A percentile compares a stretch with the other conserved stretches of the same genome.
Evolutionary conservation across 163 green algal genomes (phyloP).

Genomic region (Chlorella variabilis): DNA sequence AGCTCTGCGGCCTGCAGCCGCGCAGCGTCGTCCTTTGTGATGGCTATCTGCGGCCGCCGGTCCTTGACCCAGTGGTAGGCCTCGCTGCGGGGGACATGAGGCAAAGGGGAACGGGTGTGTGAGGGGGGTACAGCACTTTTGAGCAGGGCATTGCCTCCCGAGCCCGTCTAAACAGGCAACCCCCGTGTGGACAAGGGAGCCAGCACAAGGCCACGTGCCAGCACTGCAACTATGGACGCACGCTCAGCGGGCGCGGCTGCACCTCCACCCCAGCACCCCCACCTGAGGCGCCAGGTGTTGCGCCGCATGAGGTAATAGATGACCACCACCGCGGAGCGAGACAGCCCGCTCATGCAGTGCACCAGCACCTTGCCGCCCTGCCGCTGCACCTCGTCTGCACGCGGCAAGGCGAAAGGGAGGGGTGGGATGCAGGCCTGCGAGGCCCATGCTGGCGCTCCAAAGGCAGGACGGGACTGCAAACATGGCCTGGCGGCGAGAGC

Average conservation of each 20-base stretch:
- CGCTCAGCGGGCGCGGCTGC: no score
- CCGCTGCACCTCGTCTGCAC: conserved; percentile 45
- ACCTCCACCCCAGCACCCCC: no score
- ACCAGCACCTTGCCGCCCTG: conserved; percentile 72
- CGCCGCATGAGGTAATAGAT: conserved; percentile 86
- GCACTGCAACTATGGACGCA: no score
- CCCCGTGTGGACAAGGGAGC: no score
- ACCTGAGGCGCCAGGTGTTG: conserved; percentile 67
- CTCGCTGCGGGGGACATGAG: conserved; percentile 50
- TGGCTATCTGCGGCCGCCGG: conserved; percentile 60
- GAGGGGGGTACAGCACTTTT: no score
- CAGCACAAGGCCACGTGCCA: no score
- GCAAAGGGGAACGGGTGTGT: no score
- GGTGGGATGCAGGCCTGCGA: background rate
- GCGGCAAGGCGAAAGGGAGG: no score
- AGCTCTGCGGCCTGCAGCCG: conserved; percentile 28
- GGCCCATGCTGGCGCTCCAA: background rate
- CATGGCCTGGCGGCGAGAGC: no score
- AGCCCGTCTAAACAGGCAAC: no score
- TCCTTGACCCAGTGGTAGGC: conserved; percentile 83
- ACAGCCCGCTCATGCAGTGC: conserved; percentile 86
- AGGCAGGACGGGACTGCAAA: no score
- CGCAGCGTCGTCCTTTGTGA: conserved; percentile 48
- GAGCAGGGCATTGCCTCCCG: no score
- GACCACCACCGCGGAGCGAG: conserved; percentile 59